Base-by-base conservation (phyloP, 2,329 filamentous ascomycete genomes). In the Neonectria magnoliae region DNA sequence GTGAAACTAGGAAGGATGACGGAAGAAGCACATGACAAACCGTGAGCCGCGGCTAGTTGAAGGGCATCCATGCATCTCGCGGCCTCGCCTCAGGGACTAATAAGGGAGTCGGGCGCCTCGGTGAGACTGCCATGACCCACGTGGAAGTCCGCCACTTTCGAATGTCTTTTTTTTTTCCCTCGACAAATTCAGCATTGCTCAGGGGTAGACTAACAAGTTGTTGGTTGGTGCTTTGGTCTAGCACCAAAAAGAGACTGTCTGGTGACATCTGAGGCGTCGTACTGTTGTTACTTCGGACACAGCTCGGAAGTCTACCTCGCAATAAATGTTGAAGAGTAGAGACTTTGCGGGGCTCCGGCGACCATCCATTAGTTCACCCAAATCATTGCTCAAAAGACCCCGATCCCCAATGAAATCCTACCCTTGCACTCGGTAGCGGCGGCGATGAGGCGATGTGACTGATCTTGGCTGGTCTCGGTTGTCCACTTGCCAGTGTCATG, bases 401-500 rank as follows among this genome's bases (percentile, higher is more conserved):
- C 22, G 16, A 27, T 25, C 42, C 36, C n/a, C 52, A 31, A 41
- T 18, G 7, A 9, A 25, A 36, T 14, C 27, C 29, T 36, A 25
- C 53, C 2, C 6, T 6, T 18, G 18, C 10, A 14, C 11, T 38
- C 14, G 36, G 36, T 38, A 38, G 36, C 36, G 16, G 36, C 16
- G 27, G 47, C 47, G 47, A 27, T 18, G 47, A 31, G 13, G 41
- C 41, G 57, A 60, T 54, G 44, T 20, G 57, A 42, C 50, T 54
- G 57, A 60, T 60, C 16, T 61, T 41, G 51, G 13, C 42, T 18
- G 57, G 45, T 47, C 53, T 51, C 47, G 54, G 29, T 54, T 62
- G 60, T 47, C 54, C 60, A 57, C 60, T 57, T 53, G 60, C 57
- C 54, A 53, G 31, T 48, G 60, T 62, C 60, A 62, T 57, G 60